Percentiles rank a stretch among this genome's conserved stretches.
Conservation (phyloP, 805 yeast species). For the Metschnikowia proteae region DNA sequence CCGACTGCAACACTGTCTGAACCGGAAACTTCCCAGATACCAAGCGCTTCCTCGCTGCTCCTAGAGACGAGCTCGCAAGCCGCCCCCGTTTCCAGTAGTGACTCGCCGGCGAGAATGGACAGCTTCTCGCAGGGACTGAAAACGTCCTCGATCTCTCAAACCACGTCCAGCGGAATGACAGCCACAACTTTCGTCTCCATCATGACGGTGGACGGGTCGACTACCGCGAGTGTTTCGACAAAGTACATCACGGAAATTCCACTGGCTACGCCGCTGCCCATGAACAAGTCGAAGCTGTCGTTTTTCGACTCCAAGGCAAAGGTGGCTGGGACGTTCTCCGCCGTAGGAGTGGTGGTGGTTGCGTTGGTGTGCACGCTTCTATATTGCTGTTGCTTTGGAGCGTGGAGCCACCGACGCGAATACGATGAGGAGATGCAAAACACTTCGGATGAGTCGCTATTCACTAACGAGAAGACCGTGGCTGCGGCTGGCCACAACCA, state of each 20-base stretch:
- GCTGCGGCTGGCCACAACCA: slow-evolving; percentile 5
- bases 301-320: slow-evolving; percentile 70
- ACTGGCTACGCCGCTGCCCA: slow-evolving; percentile 7
- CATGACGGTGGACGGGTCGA: slow-evolving; percentile 32
- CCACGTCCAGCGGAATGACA: slow-evolving; percentile 16
- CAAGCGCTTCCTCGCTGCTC: not conserved
- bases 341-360: slow-evolving; percentile 62
- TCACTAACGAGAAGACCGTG: slow-evolving; percentile 20
- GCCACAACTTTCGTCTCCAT: slow-evolving; percentile 33
- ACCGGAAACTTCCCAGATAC: not conserved
- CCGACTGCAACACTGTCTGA: not conserved
- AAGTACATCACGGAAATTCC: slow-evolving; percentile 21
- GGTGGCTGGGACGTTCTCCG: slow-evolving; percentile 83
- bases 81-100: not conserved
- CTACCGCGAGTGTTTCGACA: slow-evolving; percentile 21
- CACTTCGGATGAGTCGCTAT: slow-evolving; percentile 30
- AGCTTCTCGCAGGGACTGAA: not conserved
- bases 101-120: not conserved
- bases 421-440: slow-evolving; percentile 39
- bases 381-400: slow-evolving; percentile 35
- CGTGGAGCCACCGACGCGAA: slow-evolving; percentile 20
- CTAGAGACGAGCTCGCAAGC: not conserved
- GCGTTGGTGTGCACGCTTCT: slow-evolving; percentile 42
- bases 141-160: not conserved
- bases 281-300: slow-evolving; percentile 22